Conservation (phyloP, 257 asterid species). For the Mitragyna speciosa region DNA sequence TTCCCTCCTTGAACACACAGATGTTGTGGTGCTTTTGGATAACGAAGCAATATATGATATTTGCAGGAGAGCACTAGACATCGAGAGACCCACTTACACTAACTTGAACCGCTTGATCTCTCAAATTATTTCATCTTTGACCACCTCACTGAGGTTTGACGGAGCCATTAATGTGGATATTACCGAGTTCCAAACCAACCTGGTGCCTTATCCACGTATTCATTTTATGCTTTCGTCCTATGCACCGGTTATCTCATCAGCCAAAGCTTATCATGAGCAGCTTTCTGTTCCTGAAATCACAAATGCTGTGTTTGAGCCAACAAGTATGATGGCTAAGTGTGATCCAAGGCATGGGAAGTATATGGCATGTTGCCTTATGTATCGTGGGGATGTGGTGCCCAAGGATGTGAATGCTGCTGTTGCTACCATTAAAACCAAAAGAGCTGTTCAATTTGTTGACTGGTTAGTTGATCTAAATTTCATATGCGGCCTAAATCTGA, state of each 20-base stretch:
- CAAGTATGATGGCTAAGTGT: conserved; percentile 27
- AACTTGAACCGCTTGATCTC: conserved; percentile 26
- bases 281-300: conserved; percentile 24
- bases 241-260: conserved; percentile 25
- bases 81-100: conserved; percentile 22
- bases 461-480: conserved; percentile 13
- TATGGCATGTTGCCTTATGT: conserved; percentile 27
- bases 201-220: conserved; percentile 24
- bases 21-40: conserved; percentile 24
- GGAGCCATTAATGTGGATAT: conserved; percentile 22
- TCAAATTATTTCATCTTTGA: conserved; percentile 22
- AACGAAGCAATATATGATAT: conserved; percentile 27
- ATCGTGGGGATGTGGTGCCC: conserved; percentile 23
- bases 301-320: conserved; percentile 19
- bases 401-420: conserved; percentile 28
- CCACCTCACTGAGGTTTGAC: conserved; percentile 25
- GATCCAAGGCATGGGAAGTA: conserved; percentile 25
- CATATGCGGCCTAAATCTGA: neutral
- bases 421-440: conserved; percentile 19
- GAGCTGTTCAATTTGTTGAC: conserved; percentile 23
- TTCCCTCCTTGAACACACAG: conserved; percentile 24
- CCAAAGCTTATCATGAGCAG: conserved; percentile 26
- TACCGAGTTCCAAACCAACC: conserved; percentile 26
- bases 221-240: conserved; percentile 28
- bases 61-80: conserved; percentile 24